Evolutionary conservation across 2,329 filamentous ascomycete genomes (phyloP).

Genomic region (Neonectria neomacrospora): DNA sequence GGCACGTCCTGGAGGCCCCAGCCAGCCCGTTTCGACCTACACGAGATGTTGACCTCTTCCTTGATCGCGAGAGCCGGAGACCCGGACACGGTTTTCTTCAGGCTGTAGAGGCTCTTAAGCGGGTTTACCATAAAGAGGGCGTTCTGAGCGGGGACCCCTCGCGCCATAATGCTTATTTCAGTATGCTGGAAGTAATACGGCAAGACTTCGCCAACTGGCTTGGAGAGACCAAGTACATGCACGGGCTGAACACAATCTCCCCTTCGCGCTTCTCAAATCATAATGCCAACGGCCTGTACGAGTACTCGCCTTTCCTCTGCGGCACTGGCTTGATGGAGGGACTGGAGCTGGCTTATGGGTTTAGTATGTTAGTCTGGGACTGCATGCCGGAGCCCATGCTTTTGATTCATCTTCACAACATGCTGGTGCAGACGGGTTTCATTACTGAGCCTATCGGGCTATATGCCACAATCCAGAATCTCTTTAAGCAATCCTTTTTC

Average conservation of each 20-base stretch:
- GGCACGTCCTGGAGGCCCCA: conserved; percentile 51
- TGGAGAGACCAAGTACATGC: conserved; percentile 30
- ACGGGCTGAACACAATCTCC: conserved; percentile 42
- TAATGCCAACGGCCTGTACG: conserved; percentile 58
- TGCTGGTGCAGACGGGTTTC: conserved; percentile 55
- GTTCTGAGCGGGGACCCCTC: background rate
- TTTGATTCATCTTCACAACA: conserved; percentile 60
- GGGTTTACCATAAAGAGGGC: background rate
- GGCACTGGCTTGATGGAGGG: conserved; percentile 58
- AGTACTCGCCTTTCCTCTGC: conserved; percentile 61
- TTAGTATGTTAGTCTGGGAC: conserved; percentile 54
- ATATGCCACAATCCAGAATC: conserved; percentile 41
- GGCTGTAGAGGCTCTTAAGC: conserved; percentile 2
- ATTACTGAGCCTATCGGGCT: conserved; percentile 49
- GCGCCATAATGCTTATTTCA: background rate
- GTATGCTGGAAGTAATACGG: conserved; percentile 17
- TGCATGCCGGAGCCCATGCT: conserved; percentile 51
- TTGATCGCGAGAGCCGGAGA: conserved; percentile 51
- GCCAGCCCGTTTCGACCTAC: conserved; percentile 49
- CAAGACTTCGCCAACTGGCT: conserved; percentile 30
- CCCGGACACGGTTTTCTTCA: conserved; percentile 23
- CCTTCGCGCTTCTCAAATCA: conserved; percentile 55
- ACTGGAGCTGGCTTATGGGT: conserved; percentile 52
- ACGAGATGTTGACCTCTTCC: conserved; percentile 56
- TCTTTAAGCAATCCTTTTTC: conserved; percentile 30